Evolutionary conservation across 768 basidiomycete species (phyloP).

Genomic region (Tricholoma hemisulphureum): DNA sequence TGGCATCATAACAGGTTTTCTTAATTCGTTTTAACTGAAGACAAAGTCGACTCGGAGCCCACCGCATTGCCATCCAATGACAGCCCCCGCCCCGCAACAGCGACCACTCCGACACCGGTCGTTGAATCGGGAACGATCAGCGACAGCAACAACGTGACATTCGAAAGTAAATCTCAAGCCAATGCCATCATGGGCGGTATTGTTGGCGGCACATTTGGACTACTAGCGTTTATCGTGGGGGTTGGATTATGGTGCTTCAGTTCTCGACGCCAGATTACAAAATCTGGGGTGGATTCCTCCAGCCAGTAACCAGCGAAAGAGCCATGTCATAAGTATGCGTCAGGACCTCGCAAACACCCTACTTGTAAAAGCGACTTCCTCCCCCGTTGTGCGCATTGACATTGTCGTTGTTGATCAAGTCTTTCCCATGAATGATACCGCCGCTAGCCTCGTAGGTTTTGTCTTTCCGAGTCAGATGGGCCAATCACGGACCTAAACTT

Average conservation of each 20-base stretch:
- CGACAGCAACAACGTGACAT: slow-evolving; percentile 9
- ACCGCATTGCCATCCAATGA: slow-evolving; percentile 28
- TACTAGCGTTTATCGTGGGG: slow-evolving; percentile 34
- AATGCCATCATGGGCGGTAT: slow-evolving; percentile 47
- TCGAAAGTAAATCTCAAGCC: slow-evolving; percentile 24
- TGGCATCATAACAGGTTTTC: not conserved
- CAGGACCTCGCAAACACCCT: no score
- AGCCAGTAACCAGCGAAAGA: not conserved
- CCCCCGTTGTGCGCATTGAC: no score
- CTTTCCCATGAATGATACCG: no score
- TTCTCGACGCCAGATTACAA: slow-evolving; percentile 19
- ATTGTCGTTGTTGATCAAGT: no score
- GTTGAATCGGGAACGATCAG: slow-evolving; percentile 6
- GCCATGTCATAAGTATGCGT: not conserved
- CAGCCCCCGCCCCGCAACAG: not conserved
- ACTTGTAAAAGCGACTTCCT: no score
- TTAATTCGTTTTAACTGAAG: not conserved
- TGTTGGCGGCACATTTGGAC: slow-evolving; percentile 39
- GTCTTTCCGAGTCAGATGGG: no score
- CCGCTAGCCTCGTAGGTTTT: no score
- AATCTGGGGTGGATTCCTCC: not conserved
- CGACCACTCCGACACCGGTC: slow-evolving; percentile 13
- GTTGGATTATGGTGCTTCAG: slow-evolving; percentile 24
- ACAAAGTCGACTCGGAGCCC: slow-evolving; percentile 33
- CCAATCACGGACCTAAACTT: no score